A percentile compares a stretch with the other conserved stretches of the same genome.
phyloP scores from a whole-genome alignment of 257 asterid genomes.

The Solanum lignicaule region DNA sequence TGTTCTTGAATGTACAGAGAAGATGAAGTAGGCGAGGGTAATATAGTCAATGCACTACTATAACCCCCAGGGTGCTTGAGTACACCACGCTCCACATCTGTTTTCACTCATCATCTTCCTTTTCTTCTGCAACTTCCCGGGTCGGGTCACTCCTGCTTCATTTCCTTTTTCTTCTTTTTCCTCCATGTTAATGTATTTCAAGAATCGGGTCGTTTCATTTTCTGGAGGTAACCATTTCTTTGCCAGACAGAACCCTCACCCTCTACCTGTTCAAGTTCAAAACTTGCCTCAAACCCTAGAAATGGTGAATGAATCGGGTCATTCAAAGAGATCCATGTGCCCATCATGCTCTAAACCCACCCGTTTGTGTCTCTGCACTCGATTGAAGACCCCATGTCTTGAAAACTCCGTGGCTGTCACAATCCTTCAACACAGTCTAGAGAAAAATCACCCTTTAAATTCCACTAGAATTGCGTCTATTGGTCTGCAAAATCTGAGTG shows the following conservation, averaged over 20 bases:
- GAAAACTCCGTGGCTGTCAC: conserved; percentile 58
- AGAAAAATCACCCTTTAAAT: conserved; percentile 73
- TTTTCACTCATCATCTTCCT: background rate
- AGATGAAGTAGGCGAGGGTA: background rate
- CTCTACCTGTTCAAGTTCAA: background rate
- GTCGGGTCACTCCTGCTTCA: background rate
- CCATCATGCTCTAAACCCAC: conserved; percentile 64
- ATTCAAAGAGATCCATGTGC: conserved; percentile 59
- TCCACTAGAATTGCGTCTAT: conserved; percentile 64
- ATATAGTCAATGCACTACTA: background rate
- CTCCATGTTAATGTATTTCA: background rate
- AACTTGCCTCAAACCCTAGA: conserved; percentile 3
- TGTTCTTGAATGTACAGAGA: background rate
- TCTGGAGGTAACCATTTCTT: conserved; percentile 3
- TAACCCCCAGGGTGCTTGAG: background rate
- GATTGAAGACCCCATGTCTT: conserved; percentile 38
- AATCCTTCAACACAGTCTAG: conserved; percentile 68
- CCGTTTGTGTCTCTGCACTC: conserved; percentile 58
- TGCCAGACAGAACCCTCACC: conserved; percentile 14
- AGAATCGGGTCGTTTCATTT: background rate
- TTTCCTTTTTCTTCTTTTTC: background rate
- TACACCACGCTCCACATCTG: background rate
- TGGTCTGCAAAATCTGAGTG: conserved; percentile 42
- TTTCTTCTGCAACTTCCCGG: background rate
- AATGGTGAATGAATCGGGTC: conserved; percentile 43